phyloP scores from a whole-genome alignment of 176 grass and related monocot species.

The Juncus inflexus region DNA sequence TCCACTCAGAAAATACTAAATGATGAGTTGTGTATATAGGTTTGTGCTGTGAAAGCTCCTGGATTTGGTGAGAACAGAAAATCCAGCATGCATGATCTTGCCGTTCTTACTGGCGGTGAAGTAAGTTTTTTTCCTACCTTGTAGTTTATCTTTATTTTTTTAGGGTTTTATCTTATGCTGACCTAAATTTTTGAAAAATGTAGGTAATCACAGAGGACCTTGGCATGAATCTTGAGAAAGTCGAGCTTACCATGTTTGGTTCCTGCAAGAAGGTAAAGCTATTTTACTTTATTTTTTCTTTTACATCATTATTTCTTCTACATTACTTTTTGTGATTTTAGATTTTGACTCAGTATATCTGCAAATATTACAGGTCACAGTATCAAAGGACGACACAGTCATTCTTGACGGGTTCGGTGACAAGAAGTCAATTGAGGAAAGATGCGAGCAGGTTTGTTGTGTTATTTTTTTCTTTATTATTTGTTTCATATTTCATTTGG shows the following conservation, averaged over 20 bases:
- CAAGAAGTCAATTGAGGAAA: constrained; percentile 82
- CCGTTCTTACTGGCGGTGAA: constrained; percentile 73
- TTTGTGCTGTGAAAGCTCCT: constrained; percentile 97
- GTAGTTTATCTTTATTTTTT: not conserved
- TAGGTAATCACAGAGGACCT: constrained; percentile 94
- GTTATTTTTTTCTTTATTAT: not conserved
- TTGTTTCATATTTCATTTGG: not conserved
- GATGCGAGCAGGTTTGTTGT: constrained; percentile 64
- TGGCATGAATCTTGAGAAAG: constrained; percentile 92
- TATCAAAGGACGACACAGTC: constrained; percentile 97
- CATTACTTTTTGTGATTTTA: not conserved
- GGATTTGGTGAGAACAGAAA: constrained; percentile 99
- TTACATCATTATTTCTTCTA: not conserved
- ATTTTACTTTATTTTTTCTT: constrained; percentile 11
- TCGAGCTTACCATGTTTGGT: constrained; percentile 73
- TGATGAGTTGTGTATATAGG: constrained; percentile 33
- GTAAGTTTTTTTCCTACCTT: constrained; percentile 31
- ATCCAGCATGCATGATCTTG: constrained; percentile 88
- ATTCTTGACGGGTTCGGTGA: constrained; percentile 93
- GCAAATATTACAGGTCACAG: constrained; percentile 64
- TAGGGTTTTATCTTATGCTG: not conserved
- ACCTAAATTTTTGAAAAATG: constrained; percentile 19
- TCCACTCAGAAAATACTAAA: not conserved
- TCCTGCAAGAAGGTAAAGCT: constrained; percentile 67
- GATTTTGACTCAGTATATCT: not conserved